Base-by-base conservation (phyloP, 495 filamentous ascomycete species). In the Friedmanniomyces simplex region DNA sequence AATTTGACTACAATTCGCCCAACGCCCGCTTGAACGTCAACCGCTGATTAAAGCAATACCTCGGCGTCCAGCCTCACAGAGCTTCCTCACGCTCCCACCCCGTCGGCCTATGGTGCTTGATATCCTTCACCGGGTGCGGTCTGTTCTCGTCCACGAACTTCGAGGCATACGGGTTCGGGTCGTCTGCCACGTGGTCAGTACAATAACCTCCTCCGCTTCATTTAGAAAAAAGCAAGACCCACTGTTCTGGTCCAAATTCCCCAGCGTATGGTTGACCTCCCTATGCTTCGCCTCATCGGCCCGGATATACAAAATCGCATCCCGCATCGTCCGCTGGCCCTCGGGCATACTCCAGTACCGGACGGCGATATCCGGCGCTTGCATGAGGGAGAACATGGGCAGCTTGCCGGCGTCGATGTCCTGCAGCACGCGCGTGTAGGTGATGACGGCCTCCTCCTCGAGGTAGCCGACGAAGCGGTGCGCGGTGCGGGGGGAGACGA, bases 401-500 rank as follows among this genome's bases (percentile, higher is more conserved):
- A 97, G 77, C 55, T 80, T 80, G 25, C 91, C 91, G 1, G 77
- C 76, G 43, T 98, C 94, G 12, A 98, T 76, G 62, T 97, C 94
- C 28, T 79, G 67, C 65, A 98, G 88, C 55, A 84, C 84, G 10
- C 89, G 82, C 0, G 89, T 89, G 74, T 98, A 98, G 2, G 94
- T 98, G 63, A 95, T 79, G 3, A 96, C 91, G 0, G 94, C 94
- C 66, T 98, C 93, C 70, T 97, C 93, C 68, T 97, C 94, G 25
- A 97, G 79, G 62, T 96, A 96, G 1, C 93, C 93, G 49, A 97
- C 91, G 68, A 98, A 98, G 45, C 93, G 86, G 70, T 98, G 93
- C 66, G 85, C 91, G 60, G 88, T 94, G 41, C 85, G 82, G 1
- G 93, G 91, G 0, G 88, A 91, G 50, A 96, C 70, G 24, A 98